Percentiles rank a stretch among this genome's conserved stretches.
Conservation (phyloP, 2,329 filamentous ascomycete species). For the Davidsoniella eucalypti region DNA sequence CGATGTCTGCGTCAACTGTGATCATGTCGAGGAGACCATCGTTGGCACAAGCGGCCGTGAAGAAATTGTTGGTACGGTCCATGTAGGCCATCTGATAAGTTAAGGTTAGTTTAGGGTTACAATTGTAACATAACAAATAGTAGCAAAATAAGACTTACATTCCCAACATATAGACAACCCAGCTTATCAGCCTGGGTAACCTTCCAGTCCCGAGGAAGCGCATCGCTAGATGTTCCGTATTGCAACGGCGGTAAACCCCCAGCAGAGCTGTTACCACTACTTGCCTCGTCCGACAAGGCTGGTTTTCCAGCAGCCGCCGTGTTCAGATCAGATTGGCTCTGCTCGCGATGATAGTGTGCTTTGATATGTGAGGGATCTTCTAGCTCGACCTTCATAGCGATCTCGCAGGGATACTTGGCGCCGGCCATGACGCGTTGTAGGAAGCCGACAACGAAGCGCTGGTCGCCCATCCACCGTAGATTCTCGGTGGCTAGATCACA, state of each 20-base stretch:
- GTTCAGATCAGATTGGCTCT: conserved; percentile 7
- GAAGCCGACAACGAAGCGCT: conserved; percentile 74
- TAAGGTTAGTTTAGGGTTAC: background rate
- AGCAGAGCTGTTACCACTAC: conserved; percentile 15
- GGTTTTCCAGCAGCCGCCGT: conserved; percentile 10
- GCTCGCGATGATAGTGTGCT: conserved; percentile 46
- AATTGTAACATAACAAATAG: too few relatives aligned
- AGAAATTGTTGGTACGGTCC: conserved; percentile 76
- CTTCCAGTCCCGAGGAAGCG: conserved; percentile 63
- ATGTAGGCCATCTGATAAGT: conserved; percentile 63
- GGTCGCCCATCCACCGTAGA: conserved; percentile 79
- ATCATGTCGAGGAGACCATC: conserved; percentile 81
- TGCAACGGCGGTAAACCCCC: conserved; percentile 52
- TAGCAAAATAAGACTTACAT: conserved; percentile 34
- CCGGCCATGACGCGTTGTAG: conserved; percentile 59
- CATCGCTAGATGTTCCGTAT: conserved; percentile 66
- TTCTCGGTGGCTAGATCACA: conserved; percentile 79
- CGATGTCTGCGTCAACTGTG: conserved; percentile 60
- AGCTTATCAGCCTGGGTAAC: conserved; percentile 57
- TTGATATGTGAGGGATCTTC: conserved; percentile 59
- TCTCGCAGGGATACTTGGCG: conserved; percentile 72
- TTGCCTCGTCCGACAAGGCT: conserved; percentile 15
- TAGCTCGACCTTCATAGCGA: conserved; percentile 71
- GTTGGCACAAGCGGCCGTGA: conserved; percentile 61
- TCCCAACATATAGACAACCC: conserved; percentile 87